These are phyloP conservation scores for Chrysanthemum seticuspe DNA, from an alignment of 129 eudicot species.

Conservation along the genomic window DNA sequence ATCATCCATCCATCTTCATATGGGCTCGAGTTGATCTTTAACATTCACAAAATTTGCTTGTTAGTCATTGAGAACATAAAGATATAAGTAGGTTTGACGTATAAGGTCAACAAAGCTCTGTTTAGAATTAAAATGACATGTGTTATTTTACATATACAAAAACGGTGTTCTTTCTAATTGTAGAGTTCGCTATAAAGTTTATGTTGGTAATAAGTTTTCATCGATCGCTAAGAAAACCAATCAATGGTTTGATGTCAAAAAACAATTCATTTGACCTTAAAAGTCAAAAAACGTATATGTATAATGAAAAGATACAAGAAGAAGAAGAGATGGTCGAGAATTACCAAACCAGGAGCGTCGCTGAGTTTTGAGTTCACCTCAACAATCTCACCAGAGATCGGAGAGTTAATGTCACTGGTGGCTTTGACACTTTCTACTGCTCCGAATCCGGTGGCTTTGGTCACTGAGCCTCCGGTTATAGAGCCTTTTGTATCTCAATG, in stretches of 20 bases:
- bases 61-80: not conserved
- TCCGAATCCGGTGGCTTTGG: constrained; percentile 61
- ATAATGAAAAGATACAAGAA: too few species aligned
- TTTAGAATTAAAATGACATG: not conserved
- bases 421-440: constrained; percentile 96
- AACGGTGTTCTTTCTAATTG: not conserved
- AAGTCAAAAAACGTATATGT: too few species aligned
- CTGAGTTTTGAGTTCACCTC: constrained; percentile 74
- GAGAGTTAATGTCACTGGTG: too few species aligned
- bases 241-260: not conserved
- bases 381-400: constrained; percentile 82
- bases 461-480: constrained; percentile 14
- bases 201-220: not conserved
- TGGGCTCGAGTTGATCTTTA: constrained; percentile 82
- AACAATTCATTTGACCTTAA: not conserved
- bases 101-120: not conserved
- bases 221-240: not conserved
- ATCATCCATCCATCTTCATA: constrained; percentile 95
- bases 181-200: not conserved
- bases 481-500: too few species aligned
- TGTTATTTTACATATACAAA: not conserved
- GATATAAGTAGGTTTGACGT: not conserved
- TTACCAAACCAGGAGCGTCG: constrained; percentile 90
- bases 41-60: constrained; percentile 4
- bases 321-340: not conserved